Percentiles rank a stretch among this genome's conserved stretches.
Conservation (phyloP, 179 eudicot genomes). For the Dionaea muscipula region DNA sequence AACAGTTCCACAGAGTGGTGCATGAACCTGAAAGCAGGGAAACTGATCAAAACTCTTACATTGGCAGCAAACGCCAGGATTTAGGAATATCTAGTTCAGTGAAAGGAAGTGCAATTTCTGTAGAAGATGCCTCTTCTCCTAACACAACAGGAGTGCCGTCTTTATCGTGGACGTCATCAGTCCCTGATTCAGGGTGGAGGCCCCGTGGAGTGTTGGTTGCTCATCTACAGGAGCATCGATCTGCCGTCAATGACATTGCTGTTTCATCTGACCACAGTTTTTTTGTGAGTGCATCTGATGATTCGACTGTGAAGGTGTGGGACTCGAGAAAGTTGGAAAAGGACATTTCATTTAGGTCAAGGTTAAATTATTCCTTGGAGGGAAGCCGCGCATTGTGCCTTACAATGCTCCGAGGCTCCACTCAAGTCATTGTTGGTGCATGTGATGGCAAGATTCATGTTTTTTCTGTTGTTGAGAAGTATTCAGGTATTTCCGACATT, state of each 20-base stretch:
- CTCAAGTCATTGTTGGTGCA: slow-evolving; percentile 82
- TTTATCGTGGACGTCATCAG: slow-evolving; percentile 44
- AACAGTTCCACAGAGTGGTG: slow-evolving; percentile 79
- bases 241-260: slow-evolving; percentile 90
- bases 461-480: slow-evolving; percentile 91
- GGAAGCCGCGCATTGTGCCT: slow-evolving; percentile 78
- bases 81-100: slow-evolving; percentile 33
- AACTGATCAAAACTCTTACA: slow-evolving; percentile 44
- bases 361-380: slow-evolving; percentile 74
- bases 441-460: slow-evolving; percentile 77
- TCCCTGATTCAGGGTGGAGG: slow-evolving; percentile 93
- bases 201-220: slow-evolving; percentile 98
- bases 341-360: slow-evolving; percentile 93
- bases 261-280: slow-evolving; percentile 77
- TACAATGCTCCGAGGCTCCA: slow-evolving; percentile 65
- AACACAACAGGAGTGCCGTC: slow-evolving; percentile 41
- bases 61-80: slow-evolving; percentile 57
- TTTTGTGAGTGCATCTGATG: slow-evolving; percentile 89
- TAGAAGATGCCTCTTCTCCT: slow-evolving; percentile 37
- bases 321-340: slow-evolving; percentile 90
- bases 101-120: slow-evolving; percentile 42
- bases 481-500: slow-evolving; percentile 82
- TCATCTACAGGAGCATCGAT: slow-evolving; percentile 92
- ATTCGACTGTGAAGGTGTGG: slow-evolving; percentile 97
- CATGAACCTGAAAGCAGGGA: slow-evolving; percentile 82